These are phyloP conservation scores for Achlya hypogyna DNA, from an alignment of 352 stramenopile species.

Conservation along the genomic window DNA sequence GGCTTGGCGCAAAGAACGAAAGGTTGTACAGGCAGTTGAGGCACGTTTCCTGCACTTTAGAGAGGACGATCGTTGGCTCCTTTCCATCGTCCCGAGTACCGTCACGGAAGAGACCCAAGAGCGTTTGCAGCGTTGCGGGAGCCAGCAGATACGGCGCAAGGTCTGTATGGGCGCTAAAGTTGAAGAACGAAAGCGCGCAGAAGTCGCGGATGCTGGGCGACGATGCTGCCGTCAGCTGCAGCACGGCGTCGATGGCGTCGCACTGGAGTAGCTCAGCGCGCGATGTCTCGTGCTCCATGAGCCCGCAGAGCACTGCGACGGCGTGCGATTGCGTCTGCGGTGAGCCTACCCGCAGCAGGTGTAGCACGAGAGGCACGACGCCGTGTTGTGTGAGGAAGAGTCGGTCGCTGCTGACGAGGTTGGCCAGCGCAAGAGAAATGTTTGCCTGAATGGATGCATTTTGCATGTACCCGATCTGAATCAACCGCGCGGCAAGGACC, in stretches of 20 bases:
- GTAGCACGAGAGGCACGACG: conserved; percentile 56
- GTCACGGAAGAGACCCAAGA: neutral
- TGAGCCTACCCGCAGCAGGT: conserved; percentile 50
- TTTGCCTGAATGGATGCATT: conserved; percentile 56
- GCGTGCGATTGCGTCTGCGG: conserved; percentile 52
- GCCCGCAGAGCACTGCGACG: conserved; percentile 58
- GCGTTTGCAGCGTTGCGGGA: neutral
- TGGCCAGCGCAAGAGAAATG: conserved; percentile 60
- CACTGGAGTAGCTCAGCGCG: conserved; percentile 59
- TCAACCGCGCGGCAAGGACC: conserved; percentile 53
- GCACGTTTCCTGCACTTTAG: conserved; percentile 56
- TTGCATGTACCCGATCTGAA: conserved; percentile 44
- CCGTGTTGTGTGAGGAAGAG: conserved; percentile 52
- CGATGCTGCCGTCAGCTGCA: conserved; percentile 31
- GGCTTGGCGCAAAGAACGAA: conserved; percentile 62
- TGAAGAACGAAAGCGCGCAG: conserved; percentile 62
- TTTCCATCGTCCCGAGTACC: conserved; percentile 20
- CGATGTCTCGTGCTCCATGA: conserved; percentile 43
- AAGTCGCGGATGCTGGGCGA: conserved; percentile 55
- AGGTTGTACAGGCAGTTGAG: conserved; percentile 69
- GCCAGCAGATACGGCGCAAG: neutral
- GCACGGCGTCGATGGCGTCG: conserved; percentile 49
- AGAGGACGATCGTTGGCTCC: conserved; percentile 39
- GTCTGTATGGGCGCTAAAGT: conserved; percentile 27
- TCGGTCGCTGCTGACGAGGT: conserved; percentile 54